Conservation (phyloP, 2,329 filamentous ascomycete genomes). For the Paecilomyces dactylethromorphus region DNA sequence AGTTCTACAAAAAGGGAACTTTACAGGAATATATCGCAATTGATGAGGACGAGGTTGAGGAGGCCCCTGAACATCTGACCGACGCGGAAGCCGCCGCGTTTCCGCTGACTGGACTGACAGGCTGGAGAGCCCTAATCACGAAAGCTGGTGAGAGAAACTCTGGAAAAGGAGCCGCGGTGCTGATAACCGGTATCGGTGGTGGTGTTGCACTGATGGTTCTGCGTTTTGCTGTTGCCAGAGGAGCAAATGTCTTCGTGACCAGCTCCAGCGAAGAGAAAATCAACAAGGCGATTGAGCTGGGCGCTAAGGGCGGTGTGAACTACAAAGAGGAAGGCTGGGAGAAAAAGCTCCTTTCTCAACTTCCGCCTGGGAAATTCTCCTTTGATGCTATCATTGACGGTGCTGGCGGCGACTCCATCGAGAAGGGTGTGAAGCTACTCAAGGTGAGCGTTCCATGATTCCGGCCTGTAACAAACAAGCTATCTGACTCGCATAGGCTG, state of each 20-base stretch:
- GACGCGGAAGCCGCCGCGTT: conserved; percentile 74
- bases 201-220: conserved; percentile 80
- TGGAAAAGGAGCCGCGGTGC: conserved; percentile 60
- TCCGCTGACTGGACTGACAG: conserved; percentile 79
- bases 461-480: neutral
- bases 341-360: conserved; percentile 54
- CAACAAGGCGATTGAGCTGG: conserved; percentile 60
- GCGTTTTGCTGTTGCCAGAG: conserved; percentile 68
- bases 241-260: conserved; percentile 75
- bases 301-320: conserved; percentile 72
- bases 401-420: conserved; percentile 78
- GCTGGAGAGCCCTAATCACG: conserved; percentile 75
- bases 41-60: conserved; percentile 66
- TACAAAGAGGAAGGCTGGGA: conserved; percentile 81
- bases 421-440: conserved; percentile 60
- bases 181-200: conserved; percentile 88
- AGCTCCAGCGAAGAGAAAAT: conserved; percentile 72
- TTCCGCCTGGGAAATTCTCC: conserved; percentile 60
- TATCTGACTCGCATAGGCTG: conserved; percentile 41
- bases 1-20: conserved; percentile 59
- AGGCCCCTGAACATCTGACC: conserved; percentile 64
- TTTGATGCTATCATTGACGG: conserved; percentile 86
- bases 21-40: conserved; percentile 68
- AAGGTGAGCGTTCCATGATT: conserved; percentile 43
- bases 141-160: conserved; percentile 60